These are phyloP conservation scores for Helenozyma baotianmanensis DNA, from an alignment of 805 yeast genomes.

Conservation along the genomic window DNA sequence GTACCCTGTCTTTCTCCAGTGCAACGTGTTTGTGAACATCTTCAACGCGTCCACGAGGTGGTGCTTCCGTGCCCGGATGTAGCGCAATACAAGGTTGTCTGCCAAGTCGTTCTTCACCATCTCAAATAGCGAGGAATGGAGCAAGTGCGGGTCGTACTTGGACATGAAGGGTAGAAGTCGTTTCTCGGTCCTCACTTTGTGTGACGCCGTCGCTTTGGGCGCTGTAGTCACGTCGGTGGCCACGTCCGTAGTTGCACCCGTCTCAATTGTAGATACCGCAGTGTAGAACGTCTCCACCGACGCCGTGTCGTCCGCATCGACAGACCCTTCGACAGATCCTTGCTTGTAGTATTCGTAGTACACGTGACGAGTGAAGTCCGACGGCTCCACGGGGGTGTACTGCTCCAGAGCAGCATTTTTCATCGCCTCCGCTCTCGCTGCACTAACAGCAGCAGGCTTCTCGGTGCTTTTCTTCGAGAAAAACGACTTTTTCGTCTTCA, in stretches of 20 bases:
- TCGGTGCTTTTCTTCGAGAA: constrained; percentile 16
- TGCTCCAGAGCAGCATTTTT: constrained; percentile 22
- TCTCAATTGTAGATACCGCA: constrained; percentile 21
- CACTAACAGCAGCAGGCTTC: constrained; percentile 14
- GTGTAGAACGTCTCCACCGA: constrained; percentile 32
- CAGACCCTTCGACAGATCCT: constrained; percentile 8
- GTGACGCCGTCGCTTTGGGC: background rate
- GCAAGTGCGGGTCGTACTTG: constrained; percentile 47
- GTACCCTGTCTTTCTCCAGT: constrained; percentile 67
- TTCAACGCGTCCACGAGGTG: constrained; percentile 59
- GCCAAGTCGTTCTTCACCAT: constrained; percentile 72
- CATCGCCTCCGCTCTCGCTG: constrained; percentile 25
- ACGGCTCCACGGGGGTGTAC: constrained; percentile 21
- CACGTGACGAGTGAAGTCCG: constrained; percentile 16
- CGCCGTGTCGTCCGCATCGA: constrained; percentile 18
- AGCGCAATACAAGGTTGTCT: constrained; percentile 73
- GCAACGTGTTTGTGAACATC: constrained; percentile 69
- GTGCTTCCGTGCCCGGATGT: constrained; percentile 85
- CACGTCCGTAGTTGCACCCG: too few relatives aligned
- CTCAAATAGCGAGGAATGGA: constrained; percentile 52
- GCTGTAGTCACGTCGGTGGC: too few relatives aligned
- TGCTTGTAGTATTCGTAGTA: constrained; percentile 19
- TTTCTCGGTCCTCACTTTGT: constrained; percentile 20
- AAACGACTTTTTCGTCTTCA: constrained; percentile 30
- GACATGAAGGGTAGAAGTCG: constrained; percentile 47